Base-by-base conservation (phyloP, 305 asterid genomes). In the Fraxinus floribunda region DNA sequence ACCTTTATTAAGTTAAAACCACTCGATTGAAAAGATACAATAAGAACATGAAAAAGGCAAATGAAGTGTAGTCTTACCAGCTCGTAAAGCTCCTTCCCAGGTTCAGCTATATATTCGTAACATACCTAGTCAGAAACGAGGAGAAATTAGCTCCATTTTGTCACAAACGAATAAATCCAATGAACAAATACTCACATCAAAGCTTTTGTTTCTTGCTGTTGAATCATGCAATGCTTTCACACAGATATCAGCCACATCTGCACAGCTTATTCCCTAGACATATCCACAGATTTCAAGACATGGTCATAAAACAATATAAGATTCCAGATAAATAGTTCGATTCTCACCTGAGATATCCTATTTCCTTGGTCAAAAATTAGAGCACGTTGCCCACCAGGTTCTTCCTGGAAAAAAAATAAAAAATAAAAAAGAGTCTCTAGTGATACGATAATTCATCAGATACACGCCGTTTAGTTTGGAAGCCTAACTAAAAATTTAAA, bases 381-480 rank as follows among this genome's bases (percentile, higher is more conserved):
- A 38, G 99, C 99, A 66, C 99, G 95, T 82, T 95, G 99, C 20
- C 99, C 98, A 60, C 99, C 99, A 0, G 99, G 99, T 87, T 95
- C 99, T 91, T 95, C 99, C 99, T 95, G 89, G 78, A 85, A 84
- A 77, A 86, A 55, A 30, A 10, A 34, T 36, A 24, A 60, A 16
- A 8, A 57, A 36, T 36, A 6, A 36, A 36, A 7, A 36, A 35
- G 7, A 3, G 1, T 2, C 13, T 60, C 70, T n/a, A n/a, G 64
- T 52, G 60, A 49, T 49, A 0, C 0, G 7, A 16, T 15, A 49
- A 15, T 49, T 49, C 60, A 49, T 49, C 7, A 1, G 20, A 15
- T 49, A 49, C 18, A 1, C 2, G 4, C 20, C 60, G 5, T 49
- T 49, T 15, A 5, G 60, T 49, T 49, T 49, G 60, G 60, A 49